These are phyloP conservation scores for Xanthoconium purpureum DNA, from an alignment of 768 basidiomycete species.

Conservation along the genomic window DNA sequence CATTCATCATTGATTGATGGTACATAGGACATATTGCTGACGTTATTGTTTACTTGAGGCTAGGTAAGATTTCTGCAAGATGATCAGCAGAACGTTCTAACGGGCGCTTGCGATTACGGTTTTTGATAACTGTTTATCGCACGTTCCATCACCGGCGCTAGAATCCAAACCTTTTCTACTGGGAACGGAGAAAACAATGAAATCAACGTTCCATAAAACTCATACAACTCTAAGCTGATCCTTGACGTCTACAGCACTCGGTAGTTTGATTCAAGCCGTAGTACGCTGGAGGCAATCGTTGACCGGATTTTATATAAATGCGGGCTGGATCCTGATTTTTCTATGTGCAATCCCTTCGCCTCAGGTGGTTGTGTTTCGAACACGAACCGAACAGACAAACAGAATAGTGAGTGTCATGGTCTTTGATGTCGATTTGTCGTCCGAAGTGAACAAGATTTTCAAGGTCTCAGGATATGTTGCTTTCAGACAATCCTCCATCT, in stretches of 20 bases:
- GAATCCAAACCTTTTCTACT: not conserved
- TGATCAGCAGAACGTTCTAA: not conserved
- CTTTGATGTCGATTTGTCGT: not conserved
- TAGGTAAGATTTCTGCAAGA: not conserved
- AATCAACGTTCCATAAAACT: slow-evolving; percentile 5
- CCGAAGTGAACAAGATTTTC: not conserved
- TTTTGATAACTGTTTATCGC: not conserved
- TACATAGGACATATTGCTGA: not conserved
- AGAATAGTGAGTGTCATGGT: slow-evolving; percentile 8
- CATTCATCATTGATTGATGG: not conserved
- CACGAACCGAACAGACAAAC: not conserved
- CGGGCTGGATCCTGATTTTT: not conserved
- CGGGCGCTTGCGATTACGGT: not conserved
- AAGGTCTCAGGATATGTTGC: slow-evolving; percentile 1
- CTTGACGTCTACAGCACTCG: not conserved
- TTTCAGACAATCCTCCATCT: not conserved
- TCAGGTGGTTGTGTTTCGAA: not conserved
- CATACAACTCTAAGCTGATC: too few relatives aligned
- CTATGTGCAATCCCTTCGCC: not conserved
- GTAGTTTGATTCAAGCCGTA: not conserved
- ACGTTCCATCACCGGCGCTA: slow-evolving; percentile 6
- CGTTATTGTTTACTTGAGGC: not conserved
- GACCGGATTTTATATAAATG: slow-evolving; percentile 10
- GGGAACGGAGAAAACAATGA: not conserved
- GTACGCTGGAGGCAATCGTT: not conserved